phyloP scores from a whole-genome alignment of 768 basidiomycete species.

The Albatrellus ellisii region DNA sequence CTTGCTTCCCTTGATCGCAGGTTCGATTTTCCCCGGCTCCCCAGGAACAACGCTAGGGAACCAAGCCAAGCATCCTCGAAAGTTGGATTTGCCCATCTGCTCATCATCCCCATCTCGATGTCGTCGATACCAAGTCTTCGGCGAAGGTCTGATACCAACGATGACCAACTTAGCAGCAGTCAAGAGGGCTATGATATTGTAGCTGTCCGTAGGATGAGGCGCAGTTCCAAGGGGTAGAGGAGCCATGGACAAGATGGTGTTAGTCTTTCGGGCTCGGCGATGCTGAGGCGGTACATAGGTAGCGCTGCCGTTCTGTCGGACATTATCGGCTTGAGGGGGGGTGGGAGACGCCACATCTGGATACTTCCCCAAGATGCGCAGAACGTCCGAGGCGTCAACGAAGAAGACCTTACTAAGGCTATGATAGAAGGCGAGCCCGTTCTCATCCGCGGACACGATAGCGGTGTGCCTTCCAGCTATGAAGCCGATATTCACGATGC shows the following conservation, averaged over 20 bases:
- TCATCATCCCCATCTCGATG: constrained; percentile 40
- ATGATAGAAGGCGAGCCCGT: constrained; percentile 90
- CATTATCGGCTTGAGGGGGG: constrained; percentile 4
- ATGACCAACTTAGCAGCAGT: constrained; percentile 88
- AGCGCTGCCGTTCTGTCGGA: constrained; percentile 13
- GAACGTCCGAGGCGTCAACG: constrained; percentile 87
- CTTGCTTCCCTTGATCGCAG: constrained; percentile 17
- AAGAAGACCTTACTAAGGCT: constrained; percentile 89
- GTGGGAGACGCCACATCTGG: constrained; percentile 34
- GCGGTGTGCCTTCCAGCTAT: constrained; percentile 89
- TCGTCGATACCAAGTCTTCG: constrained; percentile 84
- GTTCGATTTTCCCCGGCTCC: constrained; percentile 8
- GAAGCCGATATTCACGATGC: constrained; percentile 74
- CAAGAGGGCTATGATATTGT: constrained; percentile 72
- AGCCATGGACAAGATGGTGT: constrained; percentile 64
- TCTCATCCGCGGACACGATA: constrained; percentile 80
- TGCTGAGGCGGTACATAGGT: constrained; percentile 20
- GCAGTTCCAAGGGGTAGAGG: constrained; percentile 72
- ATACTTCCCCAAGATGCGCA: constrained; percentile 89
- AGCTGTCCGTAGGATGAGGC: constrained; percentile 63
- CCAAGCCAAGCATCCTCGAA: constrained; percentile 68
- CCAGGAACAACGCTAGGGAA: constrained; percentile 45
- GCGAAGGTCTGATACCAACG: constrained; percentile 83
- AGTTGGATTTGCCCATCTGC: constrained; percentile 26
- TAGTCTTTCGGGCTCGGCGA: constrained; percentile 33